Evolutionary conservation across 176 grass and related monocot species (phyloP), one percentile per base, ranked within the genome.

Genomic region (Musa acuminata): DNA sequence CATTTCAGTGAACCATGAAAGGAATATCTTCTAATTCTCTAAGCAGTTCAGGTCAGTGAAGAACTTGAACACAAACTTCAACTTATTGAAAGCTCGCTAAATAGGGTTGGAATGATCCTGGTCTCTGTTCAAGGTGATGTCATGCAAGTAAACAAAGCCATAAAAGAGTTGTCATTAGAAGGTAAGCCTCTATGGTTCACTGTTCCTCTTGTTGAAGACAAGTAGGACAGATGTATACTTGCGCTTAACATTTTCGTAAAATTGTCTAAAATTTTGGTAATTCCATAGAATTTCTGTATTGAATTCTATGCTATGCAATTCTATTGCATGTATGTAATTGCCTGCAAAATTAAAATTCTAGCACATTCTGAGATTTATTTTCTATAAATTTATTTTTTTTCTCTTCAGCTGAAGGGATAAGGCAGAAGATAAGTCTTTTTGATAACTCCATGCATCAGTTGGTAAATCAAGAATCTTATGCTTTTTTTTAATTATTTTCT

Each of bases 131-230:
- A 91, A 80, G 75, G 76, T 81, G 91, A 99, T 75, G 65, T 79
- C 50, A 84, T 95, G 84, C 88, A 99, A 76, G 75, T 85, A 84
- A 99, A 85, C 73, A 91, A 86, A 94, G 76, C 84, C 78, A 82
- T 99, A 77, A 95, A 95, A 74, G 96, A 99, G 75, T 78, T 92
- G n/a, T 85, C 86, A 79, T 68, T 91, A 78, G 96, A 99, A 57
- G 80, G 96, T 99, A 89, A 91, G 80, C 64, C 13, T 53, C 64
- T 20, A 8, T 64, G 8, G 13, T 35, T 5, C 8, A 25, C 3
- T 22, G 9, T 70, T 64, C 52, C 11, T 64, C 51, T 35, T 72
- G 8, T 52, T 19, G 1, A 53, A 64, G 9, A n/a, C 50, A 20
- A 63, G 49, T 53, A 49, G 6, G 65, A 23, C 3, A 43, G 11